Percentiles rank a stretch among this genome's conserved stretches.
These are phyloP conservation scores for Neurospora discreta DNA, from an alignment of 495 filamentous ascomycete genomes.

Conservation along the genomic window DNA sequence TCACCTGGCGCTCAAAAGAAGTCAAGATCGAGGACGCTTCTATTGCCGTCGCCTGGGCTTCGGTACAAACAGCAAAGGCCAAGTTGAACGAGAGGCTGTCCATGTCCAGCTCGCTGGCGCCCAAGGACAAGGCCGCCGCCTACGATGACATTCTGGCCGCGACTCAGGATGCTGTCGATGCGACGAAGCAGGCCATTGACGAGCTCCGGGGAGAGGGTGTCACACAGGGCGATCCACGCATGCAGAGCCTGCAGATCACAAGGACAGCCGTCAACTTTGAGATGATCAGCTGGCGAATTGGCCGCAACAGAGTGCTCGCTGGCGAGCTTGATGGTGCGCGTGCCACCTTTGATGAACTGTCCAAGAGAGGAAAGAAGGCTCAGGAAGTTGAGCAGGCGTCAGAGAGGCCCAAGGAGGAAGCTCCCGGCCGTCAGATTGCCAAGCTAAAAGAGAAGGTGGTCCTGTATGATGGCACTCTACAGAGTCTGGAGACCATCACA, in stretches of 20 bases:
- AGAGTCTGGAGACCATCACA: conserved; percentile 81
- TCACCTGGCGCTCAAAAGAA: conserved; percentile 82
- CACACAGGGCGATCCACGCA: conserved; percentile 68
- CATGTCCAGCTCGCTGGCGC: conserved; percentile 42
- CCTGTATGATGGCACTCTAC: conserved; percentile 82
- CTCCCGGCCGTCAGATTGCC: conserved; percentile 54
- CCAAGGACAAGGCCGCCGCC: conserved; percentile 56
- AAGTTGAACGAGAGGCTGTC: conserved; percentile 50
- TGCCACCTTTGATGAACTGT: conserved; percentile 36
- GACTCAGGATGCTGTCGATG: conserved; percentile 90
- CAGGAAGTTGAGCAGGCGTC: conserved; percentile 29
- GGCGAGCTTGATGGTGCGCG: conserved; percentile 64
- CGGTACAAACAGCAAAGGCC: conserved; percentile 43
- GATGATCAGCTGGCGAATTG: conserved; percentile 88
- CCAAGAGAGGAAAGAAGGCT: conserved; percentile 31
- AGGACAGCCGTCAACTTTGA: conserved; percentile 87
- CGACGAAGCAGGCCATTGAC: conserved; percentile 84
- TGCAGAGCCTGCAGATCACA: conserved; percentile 90
- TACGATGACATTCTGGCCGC: conserved; percentile 87
- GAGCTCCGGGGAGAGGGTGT: conserved; percentile 75
- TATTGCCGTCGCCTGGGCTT: conserved; percentile 62
- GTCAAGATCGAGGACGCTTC: conserved; percentile 85
- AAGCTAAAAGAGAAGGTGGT: conserved; percentile 79
- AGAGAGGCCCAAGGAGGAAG: conserved; percentile 44
- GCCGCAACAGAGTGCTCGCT: conserved; percentile 79